Base-by-base conservation (phyloP, 371 early-diverging fungal genomes). In the Mortierella sp. region DNA sequence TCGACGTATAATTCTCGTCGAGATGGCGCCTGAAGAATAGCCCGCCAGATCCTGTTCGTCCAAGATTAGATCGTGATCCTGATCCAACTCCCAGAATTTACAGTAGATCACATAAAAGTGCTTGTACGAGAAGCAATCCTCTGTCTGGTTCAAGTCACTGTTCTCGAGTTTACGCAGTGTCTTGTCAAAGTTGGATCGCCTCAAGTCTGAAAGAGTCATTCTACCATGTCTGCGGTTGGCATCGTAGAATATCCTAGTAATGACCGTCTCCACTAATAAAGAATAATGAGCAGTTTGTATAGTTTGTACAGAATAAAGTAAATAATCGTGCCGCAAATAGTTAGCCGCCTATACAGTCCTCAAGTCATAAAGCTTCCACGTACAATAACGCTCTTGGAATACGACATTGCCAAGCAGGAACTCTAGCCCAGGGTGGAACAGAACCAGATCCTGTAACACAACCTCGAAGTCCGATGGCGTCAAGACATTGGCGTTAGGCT, bases 41-140 rank as follows among this genome's bases (percentile, higher is more conserved):
- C 89, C 87, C 20, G 85, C 67, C 62, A 95, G 75, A 57, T 94
- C 92, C 47, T 86, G 75, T 64, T 89, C 89, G 52, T 88, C 88
- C 49, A 96, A 84, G 49, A 91, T 80, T 59, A 92, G 77, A 70
- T 95, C 94, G 52, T 93, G 93, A 66, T 96, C 93, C 32, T 85
- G 81, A 81, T 96, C 96, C 55, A 97, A 86, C 55, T 96, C 94
- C 93, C 94, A 97, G 80, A 98, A 96, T 84, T 95, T 96, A 88
- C 97, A 97, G 76, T 96, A 98, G 5, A 98, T 88, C 18, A 98
- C 98, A 84, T 97, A 98, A 74, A 97, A 98, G 77, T 98, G 97
- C 79, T 96, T 96, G 86, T 98, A 98, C 9, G 97, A 97, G 77
- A 98, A 97, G 87, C 87, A 86, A 84, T 88, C 94, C 91, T 71